Conservation (phyloP, 345 rosid genomes). For the Bruguiera gymnorhiza region DNA sequence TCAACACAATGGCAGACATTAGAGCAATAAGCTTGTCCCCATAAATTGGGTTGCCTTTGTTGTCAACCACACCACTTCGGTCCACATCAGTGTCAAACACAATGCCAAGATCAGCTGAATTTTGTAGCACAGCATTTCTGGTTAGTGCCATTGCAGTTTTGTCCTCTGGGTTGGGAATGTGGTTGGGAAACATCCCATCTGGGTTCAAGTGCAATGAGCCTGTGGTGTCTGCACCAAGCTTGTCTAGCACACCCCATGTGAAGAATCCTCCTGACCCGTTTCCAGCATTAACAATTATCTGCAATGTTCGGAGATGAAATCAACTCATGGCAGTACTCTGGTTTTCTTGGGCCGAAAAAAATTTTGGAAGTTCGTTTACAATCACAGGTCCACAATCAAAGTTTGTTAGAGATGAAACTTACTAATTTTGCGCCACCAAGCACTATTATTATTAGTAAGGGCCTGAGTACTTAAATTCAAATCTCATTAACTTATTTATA, state of each 20-base stretch:
- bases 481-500: no score
- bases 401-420: no score
- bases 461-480: no score
- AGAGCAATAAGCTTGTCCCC: conserved; percentile 90
- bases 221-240: conserved; percentile 84
- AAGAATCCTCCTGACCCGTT: conserved; percentile 97
- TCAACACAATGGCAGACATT: conserved; percentile 74
- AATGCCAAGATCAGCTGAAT: conserved; percentile 84
- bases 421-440: no score
- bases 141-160: conserved; percentile 84
- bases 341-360: no score
- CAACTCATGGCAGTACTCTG: not conserved
- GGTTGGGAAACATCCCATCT: conserved; percentile 92
- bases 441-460: no score
- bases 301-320: conserved; percentile 6
- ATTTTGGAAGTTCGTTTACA: no score
- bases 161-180: conserved; percentile 92
- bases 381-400: no score
- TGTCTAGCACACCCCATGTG: conserved; percentile 81
- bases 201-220: conserved; percentile 84
- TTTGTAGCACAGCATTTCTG: conserved; percentile 60
- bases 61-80: conserved; percentile 86
- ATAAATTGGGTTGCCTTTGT: conserved; percentile 71
- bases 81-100: conserved; percentile 96
- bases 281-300: conserved; percentile 89